These are phyloP conservation scores for Tylopilus sp. DNA, from an alignment of 768 basidiomycete species.

Conservation along the genomic window DNA sequence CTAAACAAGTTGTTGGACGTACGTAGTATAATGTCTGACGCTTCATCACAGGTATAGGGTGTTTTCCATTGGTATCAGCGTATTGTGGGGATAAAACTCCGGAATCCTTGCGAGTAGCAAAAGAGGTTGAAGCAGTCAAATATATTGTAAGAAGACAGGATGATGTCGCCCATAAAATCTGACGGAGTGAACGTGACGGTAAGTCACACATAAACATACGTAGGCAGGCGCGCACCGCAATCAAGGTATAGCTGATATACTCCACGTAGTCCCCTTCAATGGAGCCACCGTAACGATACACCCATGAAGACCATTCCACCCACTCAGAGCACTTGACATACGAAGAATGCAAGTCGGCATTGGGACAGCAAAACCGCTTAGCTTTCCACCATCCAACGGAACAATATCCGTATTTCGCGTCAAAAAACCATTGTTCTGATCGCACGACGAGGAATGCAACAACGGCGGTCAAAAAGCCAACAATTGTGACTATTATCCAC, in stretches of 20 bases:
- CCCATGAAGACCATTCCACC: conserved; percentile 64
- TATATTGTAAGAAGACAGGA: conserved; percentile 83
- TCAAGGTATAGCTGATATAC: conserved; percentile 63
- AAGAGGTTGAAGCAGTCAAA: conserved; percentile 85
- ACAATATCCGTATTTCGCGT: conserved; percentile 92
- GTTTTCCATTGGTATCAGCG: conserved; percentile 29
- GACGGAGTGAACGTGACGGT: not conserved
- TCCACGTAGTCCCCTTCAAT: conserved; percentile 45
- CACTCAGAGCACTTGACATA: conserved; percentile 58
- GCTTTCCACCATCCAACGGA: conserved; percentile 63
- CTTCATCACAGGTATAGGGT: conserved; percentile 33
- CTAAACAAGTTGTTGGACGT: conserved; percentile 28
- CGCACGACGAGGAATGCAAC: conserved; percentile 85
- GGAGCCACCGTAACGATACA: not conserved
- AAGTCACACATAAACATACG: not conserved
- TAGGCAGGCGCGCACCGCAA: conserved; percentile 64
- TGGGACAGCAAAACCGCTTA: conserved; percentile 78
- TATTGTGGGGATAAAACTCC: conserved; percentile 57
- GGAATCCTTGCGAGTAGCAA: conserved; percentile 86
- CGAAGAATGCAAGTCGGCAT: conserved; percentile 6
- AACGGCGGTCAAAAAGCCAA: conserved; percentile 83
- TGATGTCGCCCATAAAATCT: conserved; percentile 70
- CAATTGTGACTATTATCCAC: conserved; percentile 85
- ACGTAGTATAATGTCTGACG: conserved; percentile 85
- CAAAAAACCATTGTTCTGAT: conserved; percentile 86